Evolutionary conservation across 371 early-diverging fungal species (phyloP).

Genomic region (Mucor lusitanicus): DNA sequence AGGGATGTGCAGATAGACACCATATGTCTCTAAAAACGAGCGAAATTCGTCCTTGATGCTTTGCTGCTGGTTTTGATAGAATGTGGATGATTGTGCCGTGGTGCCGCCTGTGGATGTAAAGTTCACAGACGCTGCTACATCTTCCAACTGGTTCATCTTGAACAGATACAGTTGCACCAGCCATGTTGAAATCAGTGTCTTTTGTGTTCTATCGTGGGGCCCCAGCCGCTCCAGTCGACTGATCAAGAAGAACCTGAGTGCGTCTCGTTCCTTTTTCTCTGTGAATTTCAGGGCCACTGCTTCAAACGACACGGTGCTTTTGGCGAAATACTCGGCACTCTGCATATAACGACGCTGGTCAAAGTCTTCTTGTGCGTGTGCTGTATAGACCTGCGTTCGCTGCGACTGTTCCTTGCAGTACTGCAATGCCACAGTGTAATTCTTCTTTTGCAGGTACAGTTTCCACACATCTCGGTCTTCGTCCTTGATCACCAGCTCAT

Average conservation of each 20-base stretch:
- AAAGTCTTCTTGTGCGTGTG: conserved; percentile 89
- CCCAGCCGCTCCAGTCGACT: conserved; percentile 66
- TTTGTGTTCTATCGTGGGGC: conserved; percentile 77
- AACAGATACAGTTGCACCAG: conserved; percentile 83
- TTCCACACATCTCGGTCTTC: conserved; percentile 95
- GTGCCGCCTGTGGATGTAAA: conserved; percentile 23
- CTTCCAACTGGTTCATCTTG: conserved; percentile 73
- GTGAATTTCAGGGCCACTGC: conserved; percentile 85
- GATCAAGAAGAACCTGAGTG: conserved; percentile 77
- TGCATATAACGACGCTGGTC: conserved; percentile 69
- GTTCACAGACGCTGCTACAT: conserved; percentile 54
- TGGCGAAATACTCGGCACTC: conserved; percentile 87
- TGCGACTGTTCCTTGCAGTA: conserved; percentile 82
- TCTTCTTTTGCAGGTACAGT: conserved; percentile 73
- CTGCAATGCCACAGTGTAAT: conserved; percentile 76
- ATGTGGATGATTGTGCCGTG: conserved; percentile 18
- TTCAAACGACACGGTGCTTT: conserved; percentile 82
- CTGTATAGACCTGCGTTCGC: conserved; percentile 75
- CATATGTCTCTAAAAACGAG: conserved; percentile 69
- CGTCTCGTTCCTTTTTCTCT: conserved; percentile 71
- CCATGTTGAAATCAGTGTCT: conserved; percentile 85
- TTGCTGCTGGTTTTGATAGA: conserved; percentile 51
- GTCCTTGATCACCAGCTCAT: conserved; percentile 83
- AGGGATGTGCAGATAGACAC: conserved; percentile 58
- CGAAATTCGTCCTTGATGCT: conserved; percentile 72